A percentile compares a stretch with the other conserved stretches of the same genome.
Conservation (phyloP, 2,329 filamentous ascomycete genomes). For the Aspergillus pseudonomiae region DNA sequence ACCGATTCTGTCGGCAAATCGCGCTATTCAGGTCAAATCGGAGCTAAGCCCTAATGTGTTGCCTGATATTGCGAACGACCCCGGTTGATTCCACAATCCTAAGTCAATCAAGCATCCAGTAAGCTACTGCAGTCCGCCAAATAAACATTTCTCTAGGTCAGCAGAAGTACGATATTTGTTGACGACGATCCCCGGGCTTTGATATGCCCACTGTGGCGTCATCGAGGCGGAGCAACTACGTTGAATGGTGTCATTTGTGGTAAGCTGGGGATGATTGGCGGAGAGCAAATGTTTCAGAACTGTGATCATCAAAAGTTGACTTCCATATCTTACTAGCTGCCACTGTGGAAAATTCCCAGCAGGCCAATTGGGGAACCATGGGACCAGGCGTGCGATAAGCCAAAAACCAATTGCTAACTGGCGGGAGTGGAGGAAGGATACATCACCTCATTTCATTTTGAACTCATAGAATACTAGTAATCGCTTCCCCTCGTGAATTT, state of each 20-base stretch:
- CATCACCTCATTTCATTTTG: not conserved
- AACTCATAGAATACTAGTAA: not conserved
- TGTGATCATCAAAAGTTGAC: not conserved
- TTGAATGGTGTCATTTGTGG: not conserved
- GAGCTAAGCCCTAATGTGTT: not conserved
- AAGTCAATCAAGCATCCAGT: not conserved
- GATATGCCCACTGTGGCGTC: constrained; percentile 1
- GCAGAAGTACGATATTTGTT: not conserved
- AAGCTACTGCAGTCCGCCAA: not conserved
- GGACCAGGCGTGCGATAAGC: not conserved
- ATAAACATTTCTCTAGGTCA: not conserved
- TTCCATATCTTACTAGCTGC: not conserved
- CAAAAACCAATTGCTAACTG: not conserved
- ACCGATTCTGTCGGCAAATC: not conserved
- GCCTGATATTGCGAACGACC: not conserved
- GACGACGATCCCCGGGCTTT: not conserved
- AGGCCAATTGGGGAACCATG: not conserved
- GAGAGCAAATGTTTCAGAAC: not conserved
- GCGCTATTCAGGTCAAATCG: not conserved
- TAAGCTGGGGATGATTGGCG: constrained; percentile 1
- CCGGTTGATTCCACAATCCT: not conserved
- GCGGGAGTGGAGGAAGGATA: not conserved
- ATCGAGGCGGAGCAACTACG: not conserved
- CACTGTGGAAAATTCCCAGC: not conserved
- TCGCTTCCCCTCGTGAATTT: not conserved